Conservation (phyloP, 2,329 filamentous ascomycete species). For the Aspergillus tamarii region DNA sequence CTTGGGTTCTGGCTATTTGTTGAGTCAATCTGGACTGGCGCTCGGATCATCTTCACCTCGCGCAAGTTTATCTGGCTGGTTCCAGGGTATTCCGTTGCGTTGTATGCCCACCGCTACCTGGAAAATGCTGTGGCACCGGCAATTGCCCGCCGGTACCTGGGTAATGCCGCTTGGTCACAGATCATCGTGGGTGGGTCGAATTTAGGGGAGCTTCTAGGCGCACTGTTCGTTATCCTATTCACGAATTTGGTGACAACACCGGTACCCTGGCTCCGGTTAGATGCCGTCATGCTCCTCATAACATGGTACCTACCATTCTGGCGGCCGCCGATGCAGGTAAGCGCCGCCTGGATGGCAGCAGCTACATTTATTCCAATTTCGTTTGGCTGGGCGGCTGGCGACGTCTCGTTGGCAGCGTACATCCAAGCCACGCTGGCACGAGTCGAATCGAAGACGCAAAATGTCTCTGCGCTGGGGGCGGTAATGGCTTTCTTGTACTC, state of each 20-base stretch:
- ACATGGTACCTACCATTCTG: conserved; percentile 23
- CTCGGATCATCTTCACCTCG: conserved; percentile 18
- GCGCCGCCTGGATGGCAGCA: conserved; percentile 18
- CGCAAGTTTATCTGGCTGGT: conserved; percentile 23
- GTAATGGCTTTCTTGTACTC: conserved; percentile 23
- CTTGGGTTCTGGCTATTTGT: conserved; percentile 16
- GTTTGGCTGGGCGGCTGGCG: conserved; percentile 21
- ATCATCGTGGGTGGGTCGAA: conserved; percentile 22
- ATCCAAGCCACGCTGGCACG: conserved; percentile 20
- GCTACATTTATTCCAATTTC: conserved; percentile 19
- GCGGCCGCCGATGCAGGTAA: conserved; percentile 10
- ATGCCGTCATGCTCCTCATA: conserved; percentile 19
- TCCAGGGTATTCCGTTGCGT: conserved; percentile 18
- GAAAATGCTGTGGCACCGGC: conserved; percentile 20
- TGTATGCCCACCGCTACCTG: conserved; percentile 21
- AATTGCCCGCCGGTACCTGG: conserved; percentile 20
- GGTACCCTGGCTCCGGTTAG: conserved; percentile 20
- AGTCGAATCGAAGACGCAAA: conserved; percentile 17
- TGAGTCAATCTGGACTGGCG: conserved; percentile 21
- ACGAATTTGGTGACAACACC: conserved; percentile 17
- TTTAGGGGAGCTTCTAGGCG: conserved; percentile 20
- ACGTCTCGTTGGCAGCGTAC: conserved; percentile 22
- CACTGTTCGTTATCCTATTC: conserved; percentile 19
- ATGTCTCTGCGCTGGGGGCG: conserved; percentile 18
- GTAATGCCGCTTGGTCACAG: conserved; percentile 22